These are phyloP conservation scores for Arabidopsis hybrid DNA, from an alignment of 441 rosid species.

Conservation along the genomic window DNA sequence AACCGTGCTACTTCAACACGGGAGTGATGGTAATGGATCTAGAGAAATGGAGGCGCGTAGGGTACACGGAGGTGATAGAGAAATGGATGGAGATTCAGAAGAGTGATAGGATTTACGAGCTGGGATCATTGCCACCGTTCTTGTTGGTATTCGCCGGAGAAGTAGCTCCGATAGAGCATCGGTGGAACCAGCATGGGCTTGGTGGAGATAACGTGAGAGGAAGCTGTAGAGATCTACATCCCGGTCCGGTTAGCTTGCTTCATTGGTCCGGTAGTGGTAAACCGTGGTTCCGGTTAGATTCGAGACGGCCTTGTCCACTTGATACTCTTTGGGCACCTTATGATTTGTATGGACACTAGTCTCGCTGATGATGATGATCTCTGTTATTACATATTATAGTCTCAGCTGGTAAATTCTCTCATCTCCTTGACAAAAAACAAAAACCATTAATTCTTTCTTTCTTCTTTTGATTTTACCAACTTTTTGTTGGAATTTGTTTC, in stretches of 20 bases:
- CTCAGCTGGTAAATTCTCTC: conserved; percentile 41
- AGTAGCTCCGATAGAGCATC: conserved; percentile 84
- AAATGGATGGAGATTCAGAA: conserved; percentile 93
- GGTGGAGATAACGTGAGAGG: conserved; percentile 90
- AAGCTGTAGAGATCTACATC: conserved; percentile 82
- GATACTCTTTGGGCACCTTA: conserved; percentile 82
- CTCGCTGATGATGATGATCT: conserved; percentile 17
- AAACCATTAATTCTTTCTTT: conserved; percentile 28
- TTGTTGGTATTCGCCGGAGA: conserved; percentile 76
- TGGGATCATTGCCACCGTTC: conserved; percentile 83
- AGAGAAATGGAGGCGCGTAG: conserved; percentile 69
- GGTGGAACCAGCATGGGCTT: conserved; percentile 91
- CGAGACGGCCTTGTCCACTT: conserved; percentile 72
- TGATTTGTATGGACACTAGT: conserved; percentile 61
- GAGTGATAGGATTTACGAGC: conserved; percentile 77
- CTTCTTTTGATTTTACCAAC: not conserved
- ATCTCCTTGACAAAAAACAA: not conserved
- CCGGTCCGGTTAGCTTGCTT: conserved; percentile 83
- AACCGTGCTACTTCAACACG: conserved; percentile 81
- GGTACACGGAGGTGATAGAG: conserved; percentile 77
- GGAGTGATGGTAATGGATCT: conserved; percentile 96
- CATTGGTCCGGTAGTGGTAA: conserved; percentile 97
- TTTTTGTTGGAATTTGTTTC: conserved; percentile 34
- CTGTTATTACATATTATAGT: conserved; percentile 1
- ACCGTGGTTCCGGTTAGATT: conserved; percentile 85